A percentile compares a stretch with the other conserved stretches of the same genome.
Evolutionary conservation across 2,329 filamentous ascomycete species (phyloP).

Genomic region (Penicillium hordei): DNA sequence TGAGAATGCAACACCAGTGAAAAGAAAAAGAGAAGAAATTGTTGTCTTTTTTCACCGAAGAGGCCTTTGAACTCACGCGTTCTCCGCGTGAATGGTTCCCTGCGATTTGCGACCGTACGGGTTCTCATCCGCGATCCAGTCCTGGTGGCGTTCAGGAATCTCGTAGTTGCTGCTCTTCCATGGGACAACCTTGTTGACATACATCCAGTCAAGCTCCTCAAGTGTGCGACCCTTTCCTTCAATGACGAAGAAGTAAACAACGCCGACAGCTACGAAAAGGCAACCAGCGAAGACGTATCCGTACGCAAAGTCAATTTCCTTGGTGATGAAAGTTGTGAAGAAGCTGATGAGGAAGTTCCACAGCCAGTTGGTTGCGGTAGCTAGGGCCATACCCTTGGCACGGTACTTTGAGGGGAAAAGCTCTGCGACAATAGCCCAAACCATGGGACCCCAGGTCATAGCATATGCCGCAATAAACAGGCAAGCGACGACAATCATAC

Average conservation of each 20-base stretch:
- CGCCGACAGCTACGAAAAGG: slow-evolving; percentile 60
- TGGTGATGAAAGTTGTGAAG: slow-evolving; percentile 75
- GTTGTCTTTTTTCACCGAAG: not conserved
- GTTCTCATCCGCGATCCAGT: slow-evolving; percentile 20
- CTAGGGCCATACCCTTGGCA: slow-evolving; percentile 75
- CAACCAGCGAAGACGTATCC: slow-evolving; percentile 76
- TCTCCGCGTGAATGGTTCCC: slow-evolving; percentile 29
- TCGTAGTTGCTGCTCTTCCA: slow-evolving; percentile 56
- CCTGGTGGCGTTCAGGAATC: slow-evolving; percentile 25
- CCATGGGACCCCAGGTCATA: slow-evolving; percentile 65
- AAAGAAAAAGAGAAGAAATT: slow-evolving; percentile 31
- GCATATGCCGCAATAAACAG: slow-evolving; percentile 71
- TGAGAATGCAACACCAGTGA: not conserved
- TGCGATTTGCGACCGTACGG: slow-evolving; percentile 26
- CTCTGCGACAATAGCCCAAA: slow-evolving; percentile 50
- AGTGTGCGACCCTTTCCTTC: slow-evolving; percentile 69
- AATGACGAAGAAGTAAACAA: slow-evolving; percentile 74
- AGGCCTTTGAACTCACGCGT: slow-evolving; percentile 20
- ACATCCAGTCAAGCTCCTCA: slow-evolving; percentile 76
- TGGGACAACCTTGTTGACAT: slow-evolving; percentile 61
- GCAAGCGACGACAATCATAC: slow-evolving; percentile 71
- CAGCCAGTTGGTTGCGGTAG: slow-evolving; percentile 73
- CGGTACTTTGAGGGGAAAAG: slow-evolving; percentile 51
- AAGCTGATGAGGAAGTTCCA: slow-evolving; percentile 74
- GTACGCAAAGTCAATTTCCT: slow-evolving; percentile 68